These are phyloP conservation scores for Eucalyptus cloeziana DNA, from an alignment of 345 rosid genomes.

Conservation along the genomic window DNA sequence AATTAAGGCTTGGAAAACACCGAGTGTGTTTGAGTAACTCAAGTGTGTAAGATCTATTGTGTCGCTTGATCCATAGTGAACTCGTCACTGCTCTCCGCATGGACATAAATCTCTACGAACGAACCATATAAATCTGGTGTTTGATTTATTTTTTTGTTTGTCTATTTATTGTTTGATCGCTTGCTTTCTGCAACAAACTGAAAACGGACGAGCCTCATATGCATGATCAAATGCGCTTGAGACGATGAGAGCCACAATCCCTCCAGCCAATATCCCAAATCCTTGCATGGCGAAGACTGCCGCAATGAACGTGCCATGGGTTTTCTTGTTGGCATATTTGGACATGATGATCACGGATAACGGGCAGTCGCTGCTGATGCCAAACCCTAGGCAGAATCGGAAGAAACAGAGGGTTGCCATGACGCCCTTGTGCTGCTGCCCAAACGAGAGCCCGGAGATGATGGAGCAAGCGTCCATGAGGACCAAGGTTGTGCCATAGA, in stretches of 20 bases:
- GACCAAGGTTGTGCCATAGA: constrained; percentile 57
- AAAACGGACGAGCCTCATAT: no score
- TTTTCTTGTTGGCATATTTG: constrained; percentile 63
- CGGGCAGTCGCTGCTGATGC: constrained; percentile 83
- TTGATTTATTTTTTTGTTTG: no score
- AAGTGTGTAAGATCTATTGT: no score
- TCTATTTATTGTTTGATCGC: no score
- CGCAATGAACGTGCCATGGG: constrained; percentile 67
- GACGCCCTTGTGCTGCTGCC: constrained; percentile 20
- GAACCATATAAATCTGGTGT: no score
- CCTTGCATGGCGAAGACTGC: constrained; percentile 86
- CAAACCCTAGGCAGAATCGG: constrained; percentile 85
- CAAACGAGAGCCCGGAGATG: constrained; percentile 57
- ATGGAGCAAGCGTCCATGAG: constrained; percentile 55
- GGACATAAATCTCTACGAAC: no score
- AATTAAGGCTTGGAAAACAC: no score
- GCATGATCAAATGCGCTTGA: no score
- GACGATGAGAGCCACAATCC: constrained; percentile 29
- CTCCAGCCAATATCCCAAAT: constrained; percentile 51
- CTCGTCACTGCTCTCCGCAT: no score
- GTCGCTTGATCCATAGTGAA: no score
- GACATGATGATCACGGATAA: constrained; percentile 90
- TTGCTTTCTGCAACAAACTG: no score
- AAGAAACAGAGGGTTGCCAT: constrained; percentile 71
- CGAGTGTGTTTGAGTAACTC: no score